Percentiles rank a stretch among this genome's conserved stretches.
phyloP scores from a whole-genome alignment of 2,329 filamentous ascomycete species.

The Ambrosiella cleistominuta region DNA sequence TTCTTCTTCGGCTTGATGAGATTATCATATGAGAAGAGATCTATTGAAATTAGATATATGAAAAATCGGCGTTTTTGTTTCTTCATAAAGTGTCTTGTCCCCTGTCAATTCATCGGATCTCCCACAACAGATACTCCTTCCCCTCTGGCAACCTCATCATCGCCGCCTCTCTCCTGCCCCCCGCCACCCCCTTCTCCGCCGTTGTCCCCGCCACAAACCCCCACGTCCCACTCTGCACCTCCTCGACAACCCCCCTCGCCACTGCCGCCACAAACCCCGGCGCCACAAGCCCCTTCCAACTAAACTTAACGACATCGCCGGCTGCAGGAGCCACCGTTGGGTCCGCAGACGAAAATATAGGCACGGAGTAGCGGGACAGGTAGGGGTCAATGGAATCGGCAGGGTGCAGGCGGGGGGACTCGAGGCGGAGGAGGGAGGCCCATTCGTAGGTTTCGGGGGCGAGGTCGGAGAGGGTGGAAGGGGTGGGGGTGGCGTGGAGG shows the following conservation, averaged over 20 bases:
- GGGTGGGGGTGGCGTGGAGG: conserved; percentile 15
- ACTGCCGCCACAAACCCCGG: conserved; percentile 27
- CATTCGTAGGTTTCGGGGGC: conserved; percentile 54
- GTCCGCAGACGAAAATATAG: conserved; percentile 13
- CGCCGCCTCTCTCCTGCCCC: conserved; percentile 31
- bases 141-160: conserved; percentile 33
- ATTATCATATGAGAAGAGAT: background rate
- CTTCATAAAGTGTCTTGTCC: background rate
- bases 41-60: background rate
- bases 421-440: conserved; percentile 48
- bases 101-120: conserved; percentile 20
- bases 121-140: conserved; percentile 44
- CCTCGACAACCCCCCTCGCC: background rate
- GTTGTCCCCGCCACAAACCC: conserved; percentile 25
- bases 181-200: conserved; percentile 28
- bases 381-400: conserved; percentile 48
- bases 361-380: conserved; percentile 42
- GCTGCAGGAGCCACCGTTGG: conserved; percentile 1
- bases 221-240: conserved; percentile 3
- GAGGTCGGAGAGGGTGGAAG: conserved; percentile 19
- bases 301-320: conserved; percentile 28
- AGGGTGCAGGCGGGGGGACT: conserved; percentile 42
- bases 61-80: background rate
- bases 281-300: conserved; percentile 42
- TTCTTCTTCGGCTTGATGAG: background rate